Conservation (phyloP, 768 basidiomycete genomes). For the Hygrophorus russula region DNA sequence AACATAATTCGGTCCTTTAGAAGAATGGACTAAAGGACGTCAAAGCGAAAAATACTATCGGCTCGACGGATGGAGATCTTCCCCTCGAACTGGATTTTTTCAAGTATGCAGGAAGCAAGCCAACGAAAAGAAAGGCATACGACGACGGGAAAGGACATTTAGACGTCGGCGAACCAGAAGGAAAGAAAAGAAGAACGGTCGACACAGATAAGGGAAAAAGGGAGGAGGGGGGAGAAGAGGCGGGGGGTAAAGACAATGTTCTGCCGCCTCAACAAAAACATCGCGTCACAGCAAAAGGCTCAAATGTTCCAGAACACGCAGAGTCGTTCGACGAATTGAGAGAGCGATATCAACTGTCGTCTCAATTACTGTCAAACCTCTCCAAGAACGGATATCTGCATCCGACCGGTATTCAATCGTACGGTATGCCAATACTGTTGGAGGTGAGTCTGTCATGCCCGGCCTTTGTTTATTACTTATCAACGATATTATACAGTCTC, state of each 20-base stretch:
- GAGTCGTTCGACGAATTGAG: slow-evolving; percentile 49
- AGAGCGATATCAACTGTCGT: slow-evolving; percentile 45
- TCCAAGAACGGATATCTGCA: slow-evolving; percentile 41
- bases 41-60: not conserved
- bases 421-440: slow-evolving; percentile 70
- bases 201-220: no score
- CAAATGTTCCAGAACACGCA: slow-evolving; percentile 48
- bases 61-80: slow-evolving; percentile 33
- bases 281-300: slow-evolving; percentile 67
- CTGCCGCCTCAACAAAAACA: slow-evolving; percentile 29
- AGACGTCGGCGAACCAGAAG: slow-evolving; percentile 11
- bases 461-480: not conserved
- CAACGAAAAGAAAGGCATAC: slow-evolving; percentile 39
- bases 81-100: slow-evolving; percentile 87
- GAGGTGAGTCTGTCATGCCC: slow-evolving; percentile 35
- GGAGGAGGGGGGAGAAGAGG: slow-evolving; percentile 17
- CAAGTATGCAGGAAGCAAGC: slow-evolving; percentile 58
- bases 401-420: slow-evolving; percentile 77
- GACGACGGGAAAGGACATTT: slow-evolving; percentile 1
- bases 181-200: slow-evolving; percentile 25
- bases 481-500: slow-evolving; percentile 31
- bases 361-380: slow-evolving; percentile 57
- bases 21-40: slow-evolving; percentile 14
- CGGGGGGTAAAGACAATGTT: slow-evolving; percentile 12
- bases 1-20: slow-evolving; percentile 2